phyloP scores from a whole-genome alignment of 2,329 filamentous ascomycete genomes.

The Parastagonospora nodorum region DNA sequence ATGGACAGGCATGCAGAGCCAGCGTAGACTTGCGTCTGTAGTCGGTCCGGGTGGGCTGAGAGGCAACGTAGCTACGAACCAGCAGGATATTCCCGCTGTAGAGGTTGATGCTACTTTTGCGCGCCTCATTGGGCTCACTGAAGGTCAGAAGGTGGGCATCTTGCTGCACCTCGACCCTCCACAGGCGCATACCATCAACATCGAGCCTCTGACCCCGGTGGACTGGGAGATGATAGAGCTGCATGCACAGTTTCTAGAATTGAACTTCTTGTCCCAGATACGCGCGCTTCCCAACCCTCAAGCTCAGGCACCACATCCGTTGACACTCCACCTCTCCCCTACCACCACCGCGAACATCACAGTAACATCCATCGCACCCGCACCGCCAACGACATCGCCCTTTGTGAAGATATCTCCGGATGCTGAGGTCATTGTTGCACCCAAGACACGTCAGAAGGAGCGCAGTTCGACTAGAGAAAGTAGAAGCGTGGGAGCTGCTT shows the following conservation, averaged over 20 bases:
- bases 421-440: conserved; percentile 95
- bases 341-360: conserved; percentile 94
- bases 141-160: conserved; percentile 76
- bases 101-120: conserved; percentile 90
- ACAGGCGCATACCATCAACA: conserved; percentile 90
- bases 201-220: conserved; percentile 90
- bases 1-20: conserved; percentile 98
- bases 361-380: conserved; percentile 80
- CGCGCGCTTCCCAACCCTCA: conserved; percentile 88
- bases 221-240: conserved; percentile 99
- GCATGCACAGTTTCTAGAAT: conserved; percentile 91
- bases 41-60: conserved; percentile 76
- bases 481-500: conserved; percentile 78
- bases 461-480: conserved; percentile 71
- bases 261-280: conserved; percentile 92
- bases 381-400: conserved; percentile 67
- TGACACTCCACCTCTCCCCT: conserved; percentile 91
- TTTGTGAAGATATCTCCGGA: conserved; percentile 95
- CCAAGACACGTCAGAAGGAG: conserved; percentile 80
- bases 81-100: conserved; percentile 77
- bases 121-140: conserved; percentile 73
- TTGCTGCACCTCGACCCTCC: conserved; percentile 87
- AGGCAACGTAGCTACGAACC: conserved; percentile 62
- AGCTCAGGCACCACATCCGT: conserved; percentile 68
- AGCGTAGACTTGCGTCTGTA: conserved; percentile 74